Base-by-base conservation (phyloP, 1,284 basidiomycete genomes). In the Apiotrichum veenhuisii region DNA sequence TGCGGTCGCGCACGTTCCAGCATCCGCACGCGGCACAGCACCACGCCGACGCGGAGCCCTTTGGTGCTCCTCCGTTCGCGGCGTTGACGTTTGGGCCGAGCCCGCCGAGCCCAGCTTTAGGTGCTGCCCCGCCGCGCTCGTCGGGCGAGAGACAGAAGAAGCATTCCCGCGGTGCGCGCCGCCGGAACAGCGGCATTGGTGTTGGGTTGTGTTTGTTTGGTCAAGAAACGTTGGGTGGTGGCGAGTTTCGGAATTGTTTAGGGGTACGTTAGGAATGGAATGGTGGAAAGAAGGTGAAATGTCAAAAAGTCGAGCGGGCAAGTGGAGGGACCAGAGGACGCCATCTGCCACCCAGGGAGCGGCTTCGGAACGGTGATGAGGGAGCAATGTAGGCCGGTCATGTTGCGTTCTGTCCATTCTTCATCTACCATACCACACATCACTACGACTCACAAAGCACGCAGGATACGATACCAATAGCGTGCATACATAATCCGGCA, bases 101-200 rank as follows among this genome's bases (percentile, higher is more conserved):
- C 22, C 10, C 33, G 22, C 46, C 46, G 46, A 48, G 20, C 12
- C 46, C 46, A 5, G 3, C 18, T n/a, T 30, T n/a, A 15, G 33
- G 27, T 20, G 20, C 5, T 2, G 26, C 15, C n/a, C 12, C 23
- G 22, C 22, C 8, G 42, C 22, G 22, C 26, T 18, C 44, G 36
- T 38, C 63, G 1, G 64, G 50, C 2, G 70, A 69, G 23, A 71
- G 68, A 54, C 73, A 75, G 62, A 71, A 75, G 66, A 71, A 75
- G 57, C 73, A 75, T 51, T 70, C 65, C 4, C 52, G 52, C 34
- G 33, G 46, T 30, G 64, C 64, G n/a, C 70, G 61, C 3, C 63
- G 36, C 17, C 27, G 18, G 5, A 61, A 37, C 23, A 61, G 45
- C 44, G 48, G 52, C 59, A 61, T 61, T 30, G 8, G 38, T 36